These are phyloP conservation scores for Hydrangea macrophylla DNA, from an alignment of 148 eudicot genomes.

Conservation along the genomic window DNA sequence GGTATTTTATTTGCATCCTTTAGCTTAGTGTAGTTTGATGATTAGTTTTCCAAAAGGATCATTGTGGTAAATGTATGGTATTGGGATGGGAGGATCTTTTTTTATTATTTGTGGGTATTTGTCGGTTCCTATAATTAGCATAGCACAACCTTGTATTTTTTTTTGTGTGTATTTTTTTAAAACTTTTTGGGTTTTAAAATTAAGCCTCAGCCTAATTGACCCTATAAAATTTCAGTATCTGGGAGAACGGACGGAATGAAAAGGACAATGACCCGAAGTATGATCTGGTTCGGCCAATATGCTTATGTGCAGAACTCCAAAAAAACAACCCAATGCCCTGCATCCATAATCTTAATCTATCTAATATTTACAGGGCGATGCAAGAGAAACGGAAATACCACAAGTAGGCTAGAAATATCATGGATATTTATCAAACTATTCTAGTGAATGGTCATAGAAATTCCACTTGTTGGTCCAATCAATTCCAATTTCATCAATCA, in stretches of 20 bases:
- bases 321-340: not conserved
- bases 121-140: not conserved
- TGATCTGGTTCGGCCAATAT: too few relatives aligned
- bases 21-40: not conserved
- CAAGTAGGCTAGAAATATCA: not conserved
- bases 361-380: too few relatives aligned
- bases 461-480: too few relatives aligned
- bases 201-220: too few relatives aligned
- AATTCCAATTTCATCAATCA: too few relatives aligned
- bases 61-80: not conserved
- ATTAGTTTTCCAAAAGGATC: not conserved
- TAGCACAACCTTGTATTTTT: not conserved
- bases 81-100: not conserved
- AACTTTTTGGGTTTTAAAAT: not conserved
- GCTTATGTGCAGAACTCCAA: too few relatives aligned
- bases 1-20: conserved; percentile 6
- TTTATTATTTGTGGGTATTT: not conserved
- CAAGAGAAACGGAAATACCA: not conserved
- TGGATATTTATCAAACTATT: not conserved
- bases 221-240: too few relatives aligned
- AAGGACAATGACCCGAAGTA: too few relatives aligned
- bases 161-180: not conserved
- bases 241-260: too few relatives aligned
- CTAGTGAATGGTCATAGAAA: not conserved
- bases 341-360: not conserved